Conservation (phyloP, 2,329 filamentous ascomycete genomes). For the Fusarium austroafricanum region DNA sequence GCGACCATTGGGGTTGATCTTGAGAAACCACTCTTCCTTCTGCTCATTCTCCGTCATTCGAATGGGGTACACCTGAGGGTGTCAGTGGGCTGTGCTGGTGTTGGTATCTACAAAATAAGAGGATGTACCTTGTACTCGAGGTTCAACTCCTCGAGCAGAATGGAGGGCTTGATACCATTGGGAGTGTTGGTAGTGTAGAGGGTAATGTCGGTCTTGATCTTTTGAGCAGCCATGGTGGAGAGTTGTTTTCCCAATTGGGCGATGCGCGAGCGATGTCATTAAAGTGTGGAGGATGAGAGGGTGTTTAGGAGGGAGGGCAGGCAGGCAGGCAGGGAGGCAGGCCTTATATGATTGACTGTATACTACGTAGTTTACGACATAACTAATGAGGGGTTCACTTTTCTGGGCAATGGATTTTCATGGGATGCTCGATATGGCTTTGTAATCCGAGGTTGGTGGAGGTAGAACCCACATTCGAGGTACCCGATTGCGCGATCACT, state of each 20-base stretch:
- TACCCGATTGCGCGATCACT: constrained; percentile 24
- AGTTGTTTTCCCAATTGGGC: constrained; percentile 44
- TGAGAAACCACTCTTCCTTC: constrained; percentile 87
- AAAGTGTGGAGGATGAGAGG: background rate
- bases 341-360: constrained; percentile 12
- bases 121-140: constrained; percentile 76
- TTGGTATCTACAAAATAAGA: background rate
- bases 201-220: constrained; percentile 70
- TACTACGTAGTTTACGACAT: background rate
- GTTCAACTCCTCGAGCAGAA: constrained; percentile 85
- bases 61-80: constrained; percentile 65
- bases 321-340: background rate
- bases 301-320: background rate
- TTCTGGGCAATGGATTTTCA: constrained; percentile 29
- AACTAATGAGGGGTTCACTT: constrained; percentile 9
- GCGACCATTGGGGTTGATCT: constrained; percentile 92
- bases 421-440: constrained; percentile 7
- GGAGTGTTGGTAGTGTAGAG: constrained; percentile 87
- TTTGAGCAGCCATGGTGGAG: constrained; percentile 46
- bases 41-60: constrained; percentile 81
- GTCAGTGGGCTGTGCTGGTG: background rate
- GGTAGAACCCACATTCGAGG: constrained; percentile 5
- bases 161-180: constrained; percentile 91
- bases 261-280: constrained; percentile 47
- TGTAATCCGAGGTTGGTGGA: constrained; percentile 23